phyloP scores from a whole-genome alignment of 2,329 filamentous ascomycete genomes.

The Ilyonectria sp. region DNA sequence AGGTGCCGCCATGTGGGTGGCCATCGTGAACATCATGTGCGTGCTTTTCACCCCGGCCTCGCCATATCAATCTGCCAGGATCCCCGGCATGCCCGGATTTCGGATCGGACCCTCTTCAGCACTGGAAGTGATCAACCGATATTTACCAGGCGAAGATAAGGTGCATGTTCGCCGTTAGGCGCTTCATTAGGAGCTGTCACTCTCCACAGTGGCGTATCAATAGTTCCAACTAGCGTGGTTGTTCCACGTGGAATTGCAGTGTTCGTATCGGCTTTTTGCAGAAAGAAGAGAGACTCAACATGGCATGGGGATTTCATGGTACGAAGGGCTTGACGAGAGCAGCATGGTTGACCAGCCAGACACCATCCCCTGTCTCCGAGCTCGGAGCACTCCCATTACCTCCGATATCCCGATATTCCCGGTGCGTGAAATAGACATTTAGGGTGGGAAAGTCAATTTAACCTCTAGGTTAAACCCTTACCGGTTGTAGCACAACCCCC shows the following conservation, averaged over 20 bases:
- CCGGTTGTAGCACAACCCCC: neutral
- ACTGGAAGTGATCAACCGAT: neutral
- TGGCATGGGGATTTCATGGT: neutral
- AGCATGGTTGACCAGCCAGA: neutral
- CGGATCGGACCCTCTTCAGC: neutral
- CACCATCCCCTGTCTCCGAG: neutral
- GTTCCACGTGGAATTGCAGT: neutral
- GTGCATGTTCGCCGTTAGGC: neutral
- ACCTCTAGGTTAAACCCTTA: constrained; percentile 1
- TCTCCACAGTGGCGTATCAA: neutral
- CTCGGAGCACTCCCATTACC: neutral
- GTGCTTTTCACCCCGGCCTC: neutral
- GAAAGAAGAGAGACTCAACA: neutral
- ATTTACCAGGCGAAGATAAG: neutral
- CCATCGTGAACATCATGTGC: neutral
- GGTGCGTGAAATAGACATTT: neutral
- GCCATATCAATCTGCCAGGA: neutral
- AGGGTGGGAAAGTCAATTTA: neutral
- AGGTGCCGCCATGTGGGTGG: too few relatives aligned
- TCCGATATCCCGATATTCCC: neutral
- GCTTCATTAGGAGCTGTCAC: neutral
- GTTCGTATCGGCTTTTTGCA: neutral
- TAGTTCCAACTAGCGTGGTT: neutral
- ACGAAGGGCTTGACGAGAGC: neutral
- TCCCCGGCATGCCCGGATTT: neutral